Percentiles rank a stretch among this genome's conserved stretches.
phyloP scores from a whole-genome alignment of 73 alveolate species.

The Stentor roeselii region DNA sequence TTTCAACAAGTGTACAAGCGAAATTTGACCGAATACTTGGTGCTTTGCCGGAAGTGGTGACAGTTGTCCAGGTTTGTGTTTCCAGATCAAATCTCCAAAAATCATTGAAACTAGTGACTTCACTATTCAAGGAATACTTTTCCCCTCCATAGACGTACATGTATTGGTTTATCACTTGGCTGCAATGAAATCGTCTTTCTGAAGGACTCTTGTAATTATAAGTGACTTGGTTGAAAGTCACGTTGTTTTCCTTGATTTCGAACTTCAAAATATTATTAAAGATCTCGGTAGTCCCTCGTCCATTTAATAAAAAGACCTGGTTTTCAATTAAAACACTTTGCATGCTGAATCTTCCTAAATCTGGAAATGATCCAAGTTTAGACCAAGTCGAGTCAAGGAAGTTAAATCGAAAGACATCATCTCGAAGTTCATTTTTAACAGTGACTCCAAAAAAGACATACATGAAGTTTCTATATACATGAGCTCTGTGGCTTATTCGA shows the following conservation, averaged over 20 bases:
- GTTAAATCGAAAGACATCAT: too few species aligned
- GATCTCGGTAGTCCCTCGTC: background rate
- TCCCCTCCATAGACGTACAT: background rate
- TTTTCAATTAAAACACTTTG: background rate
- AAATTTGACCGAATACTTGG: background rate
- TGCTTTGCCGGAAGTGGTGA: background rate
- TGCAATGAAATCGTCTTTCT: background rate
- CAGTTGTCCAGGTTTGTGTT: background rate
- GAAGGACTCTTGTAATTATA: background rate
- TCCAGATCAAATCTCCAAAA: background rate
- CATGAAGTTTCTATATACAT: too few species aligned
- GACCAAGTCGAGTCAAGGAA: too few species aligned
- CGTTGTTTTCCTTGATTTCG: background rate
- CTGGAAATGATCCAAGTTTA: too few species aligned
- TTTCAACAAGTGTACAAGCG: background rate
- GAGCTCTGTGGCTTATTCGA: too few species aligned
- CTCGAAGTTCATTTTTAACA: too few species aligned
- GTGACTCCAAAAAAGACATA: too few species aligned
- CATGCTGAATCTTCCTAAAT: too few species aligned
- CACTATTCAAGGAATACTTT: too few species aligned
- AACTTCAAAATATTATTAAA: background rate
- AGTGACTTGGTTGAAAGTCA: background rate
- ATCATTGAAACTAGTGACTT: background rate
- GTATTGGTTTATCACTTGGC: background rate
- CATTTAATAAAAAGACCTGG: background rate